Percentiles rank a stretch among this genome's conserved stretches.
These are phyloP conservation scores for Candida xyloterini DNA, from an alignment of 805 yeast genomes.

Conservation along the genomic window DNA sequence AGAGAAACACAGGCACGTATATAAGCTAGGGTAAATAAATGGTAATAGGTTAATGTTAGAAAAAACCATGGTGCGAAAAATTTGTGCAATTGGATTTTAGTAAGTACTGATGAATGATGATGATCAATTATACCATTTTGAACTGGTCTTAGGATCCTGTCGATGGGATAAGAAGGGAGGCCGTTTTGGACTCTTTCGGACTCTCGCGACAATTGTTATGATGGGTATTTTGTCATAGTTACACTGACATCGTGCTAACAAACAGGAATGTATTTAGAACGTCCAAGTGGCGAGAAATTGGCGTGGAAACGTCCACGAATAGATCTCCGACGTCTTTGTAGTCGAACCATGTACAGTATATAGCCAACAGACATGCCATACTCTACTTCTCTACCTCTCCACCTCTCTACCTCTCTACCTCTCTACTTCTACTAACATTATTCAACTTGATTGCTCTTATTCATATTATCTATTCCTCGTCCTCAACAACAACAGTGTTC, in stretches of 20 bases:
- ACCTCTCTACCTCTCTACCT: neutral
- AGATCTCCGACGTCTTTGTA: too few species aligned
- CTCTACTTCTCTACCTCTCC: too few species aligned
- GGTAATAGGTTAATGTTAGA: constrained; percentile 2
- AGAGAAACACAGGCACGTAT: constrained; percentile 30
- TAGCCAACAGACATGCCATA: neutral
- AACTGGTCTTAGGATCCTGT: constrained; percentile 22
- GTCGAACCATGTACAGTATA: too few species aligned
- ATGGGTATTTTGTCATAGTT: constrained; percentile 79
- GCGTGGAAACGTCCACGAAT: too few species aligned
- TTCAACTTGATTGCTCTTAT: constrained; percentile 9
- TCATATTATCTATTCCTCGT: constrained; percentile 35
- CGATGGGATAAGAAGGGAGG: constrained; percentile 15
- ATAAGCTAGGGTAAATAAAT: constrained; percentile 3
- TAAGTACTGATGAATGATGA: constrained; percentile 27
- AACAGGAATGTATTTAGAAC: neutral
- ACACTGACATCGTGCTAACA: constrained; percentile 54
- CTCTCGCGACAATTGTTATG: constrained; percentile 49
- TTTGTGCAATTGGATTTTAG: constrained; percentile 4
- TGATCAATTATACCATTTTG: constrained; percentile 33
- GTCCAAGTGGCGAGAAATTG: too few species aligned
- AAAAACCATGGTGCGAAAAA: constrained; percentile 3
- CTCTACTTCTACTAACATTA: neutral
- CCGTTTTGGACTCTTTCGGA: constrained; percentile 35
- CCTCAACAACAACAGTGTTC: constrained; percentile 95